A percentile compares a stretch with the other conserved stretches of the same genome.
Conservation (phyloP, 805 yeast species). For the Candida sakaeoensis region DNA sequence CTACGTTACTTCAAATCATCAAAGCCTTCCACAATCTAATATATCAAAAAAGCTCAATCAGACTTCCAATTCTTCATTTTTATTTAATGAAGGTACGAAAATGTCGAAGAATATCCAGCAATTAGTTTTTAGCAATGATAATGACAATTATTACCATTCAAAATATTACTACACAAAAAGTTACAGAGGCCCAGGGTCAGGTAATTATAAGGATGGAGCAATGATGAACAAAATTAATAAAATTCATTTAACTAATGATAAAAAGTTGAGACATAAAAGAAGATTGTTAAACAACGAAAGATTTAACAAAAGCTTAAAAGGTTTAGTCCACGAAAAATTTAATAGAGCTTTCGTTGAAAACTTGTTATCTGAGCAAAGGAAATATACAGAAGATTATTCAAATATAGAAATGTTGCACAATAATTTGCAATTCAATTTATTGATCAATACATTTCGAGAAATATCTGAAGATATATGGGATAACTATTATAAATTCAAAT, state of each 20-base stretch:
- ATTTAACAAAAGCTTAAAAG: conserved; percentile 29
- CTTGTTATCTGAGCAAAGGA: conserved; percentile 25
- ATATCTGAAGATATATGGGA: conserved; percentile 39
- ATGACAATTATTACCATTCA: conserved; percentile 30
- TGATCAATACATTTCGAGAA: conserved; percentile 37
- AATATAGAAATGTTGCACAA: conserved; percentile 44
- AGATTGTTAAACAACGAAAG: conserved; percentile 8
- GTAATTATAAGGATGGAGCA: conserved; percentile 43
- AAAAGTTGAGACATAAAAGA: conserved; percentile 6
- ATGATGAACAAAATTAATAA: conserved; percentile 37
- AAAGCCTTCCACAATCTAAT: conserved; percentile 11
- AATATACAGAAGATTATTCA: conserved; percentile 30
- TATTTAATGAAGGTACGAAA: conserved; percentile 23
- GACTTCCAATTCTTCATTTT: conserved; percentile 18
- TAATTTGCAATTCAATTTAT: conserved; percentile 36
- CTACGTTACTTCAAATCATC: conserved; percentile 30
- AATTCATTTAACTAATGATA: conserved; percentile 23
- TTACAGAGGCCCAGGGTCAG: conserved; percentile 44
- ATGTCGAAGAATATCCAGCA: conserved; percentile 34
- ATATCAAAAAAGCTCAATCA: conserved; percentile 16
- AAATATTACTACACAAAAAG: conserved; percentile 39
- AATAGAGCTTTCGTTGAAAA: conserved; percentile 28
- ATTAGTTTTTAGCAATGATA: conserved; percentile 32
- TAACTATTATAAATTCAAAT: conserved; percentile 35
- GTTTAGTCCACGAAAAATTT: conserved; percentile 33